Evolutionary conservation across 2,329 filamentous ascomycete species (phyloP), one percentile per base, ranked within the genome.

Genomic region (Fusarium sp.): DNA sequence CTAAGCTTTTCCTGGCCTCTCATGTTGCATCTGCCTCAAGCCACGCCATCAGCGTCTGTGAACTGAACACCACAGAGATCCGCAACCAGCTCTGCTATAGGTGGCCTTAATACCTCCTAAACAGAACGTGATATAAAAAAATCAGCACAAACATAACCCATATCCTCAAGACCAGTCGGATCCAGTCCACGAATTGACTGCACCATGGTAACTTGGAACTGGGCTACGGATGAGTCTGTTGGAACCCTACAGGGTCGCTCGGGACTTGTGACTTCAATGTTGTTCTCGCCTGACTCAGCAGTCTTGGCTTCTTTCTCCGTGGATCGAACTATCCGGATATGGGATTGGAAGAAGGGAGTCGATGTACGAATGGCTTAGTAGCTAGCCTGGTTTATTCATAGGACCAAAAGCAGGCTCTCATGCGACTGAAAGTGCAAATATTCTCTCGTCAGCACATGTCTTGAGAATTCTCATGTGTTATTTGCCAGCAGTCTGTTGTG

Each of bases 391-490:
- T 53, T 38, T 21, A 19, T 28, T 4, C 4, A 28, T 53, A 11
- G 5, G 9, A 18, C 5, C 9, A 5, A 6, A 28, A n/a, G 13
- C 13, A 38, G 50, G 50, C 50, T 37, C 32, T 16, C 19, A 38
- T 28, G 9, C 3, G 18, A 5, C 5, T 6, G 13, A 28, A 21
- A 38, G 33, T 53, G 33, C 23, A 38, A 25, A 9, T 12, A 16
- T 6, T 28, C 50, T 53, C 50, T 21, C 33, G 23, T 38, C 23
- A 53, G n/a, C 32, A 28, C 33, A 37, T 28, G 2, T 21, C 6
- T 21, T 10, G 13, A 7, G 6, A 1, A 8, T 15, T 2, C 3
- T 23, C 3, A 15, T 19, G 0, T 25, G 2, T 6, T 12, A 16
- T 53, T n/a, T 53, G 33, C n/a, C 9, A 28, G 13, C 2, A 25